Conservation (phyloP, 768 basidiomycete species). For the Multifurca ochricompacta region DNA sequence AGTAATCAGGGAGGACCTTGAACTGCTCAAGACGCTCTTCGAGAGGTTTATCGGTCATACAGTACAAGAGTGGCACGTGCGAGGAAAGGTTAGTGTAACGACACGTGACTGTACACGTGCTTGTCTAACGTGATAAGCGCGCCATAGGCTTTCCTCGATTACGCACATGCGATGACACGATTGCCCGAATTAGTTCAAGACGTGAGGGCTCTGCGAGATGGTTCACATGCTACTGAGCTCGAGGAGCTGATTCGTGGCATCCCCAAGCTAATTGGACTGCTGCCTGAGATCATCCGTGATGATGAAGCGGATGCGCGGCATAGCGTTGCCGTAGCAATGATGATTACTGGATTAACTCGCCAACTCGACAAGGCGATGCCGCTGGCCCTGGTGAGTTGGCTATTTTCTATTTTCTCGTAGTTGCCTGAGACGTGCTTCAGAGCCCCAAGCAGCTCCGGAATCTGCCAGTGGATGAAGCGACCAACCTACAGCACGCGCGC, state of each 20-base stretch:
- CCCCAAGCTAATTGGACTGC: slow-evolving; percentile 55
- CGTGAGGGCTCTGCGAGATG: slow-evolving; percentile 20
- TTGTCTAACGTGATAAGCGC: not conserved
- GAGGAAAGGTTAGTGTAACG: slow-evolving; percentile 53
- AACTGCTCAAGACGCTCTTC: slow-evolving; percentile 64
- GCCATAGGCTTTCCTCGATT: slow-evolving; percentile 61
- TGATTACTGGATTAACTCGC: slow-evolving; percentile 55
- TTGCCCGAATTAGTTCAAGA: slow-evolving; percentile 45
- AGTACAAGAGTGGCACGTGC: slow-evolving; percentile 72
- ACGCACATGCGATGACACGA: slow-evolving; percentile 53
- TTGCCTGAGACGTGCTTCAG: slow-evolving; percentile 1
- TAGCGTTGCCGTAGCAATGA: slow-evolving; percentile 61
- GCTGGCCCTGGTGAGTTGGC: slow-evolving; percentile 46
- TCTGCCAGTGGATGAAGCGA: slow-evolving; percentile 12
- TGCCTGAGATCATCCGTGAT: slow-evolving; percentile 62
- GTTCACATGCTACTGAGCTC: slow-evolving; percentile 45
- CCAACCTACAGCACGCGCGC: slow-evolving; percentile 17
- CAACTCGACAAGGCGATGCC: slow-evolving; percentile 55
- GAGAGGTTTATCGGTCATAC: slow-evolving; percentile 47
- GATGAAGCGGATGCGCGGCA: slow-evolving; percentile 55
- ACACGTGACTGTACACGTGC: not conserved
- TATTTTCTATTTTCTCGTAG: not conserved
- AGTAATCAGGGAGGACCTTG: slow-evolving; percentile 49
- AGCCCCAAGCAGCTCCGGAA: slow-evolving; percentile 12
- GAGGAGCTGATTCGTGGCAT: slow-evolving; percentile 52